Conservation (phyloP, 495 filamentous ascomycete genomes). For the Delitschia confertaspora region DNA sequence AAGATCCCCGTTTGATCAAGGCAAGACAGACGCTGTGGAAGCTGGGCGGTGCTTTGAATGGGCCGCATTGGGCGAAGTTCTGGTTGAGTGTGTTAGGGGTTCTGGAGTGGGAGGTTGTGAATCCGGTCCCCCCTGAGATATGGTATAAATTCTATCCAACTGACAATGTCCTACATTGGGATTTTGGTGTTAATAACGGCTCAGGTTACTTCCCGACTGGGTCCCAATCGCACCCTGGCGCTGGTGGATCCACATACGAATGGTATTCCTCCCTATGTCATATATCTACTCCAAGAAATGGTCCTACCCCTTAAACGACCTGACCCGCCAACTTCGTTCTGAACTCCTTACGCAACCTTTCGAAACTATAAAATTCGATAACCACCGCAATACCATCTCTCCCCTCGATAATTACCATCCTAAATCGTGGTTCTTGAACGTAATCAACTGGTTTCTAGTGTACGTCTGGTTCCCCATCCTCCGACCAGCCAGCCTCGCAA, state of each 20-base stretch:
- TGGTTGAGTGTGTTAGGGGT: conserved; percentile 80
- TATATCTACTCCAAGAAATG: conserved; percentile 78
- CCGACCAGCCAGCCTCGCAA: conserved; percentile 46
- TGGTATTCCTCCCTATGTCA: conserved; percentile 86
- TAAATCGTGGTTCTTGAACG: conserved; percentile 72
- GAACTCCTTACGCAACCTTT: conserved; percentile 81
- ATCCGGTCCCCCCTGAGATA: conserved; percentile 84
- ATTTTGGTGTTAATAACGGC: background rate
- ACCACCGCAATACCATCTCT: conserved; percentile 74
- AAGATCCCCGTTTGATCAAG: conserved; percentile 78
- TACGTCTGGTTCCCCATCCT: conserved; percentile 71
- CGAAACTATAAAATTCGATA: conserved; percentile 63
- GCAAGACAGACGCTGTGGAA: conserved; percentile 74
- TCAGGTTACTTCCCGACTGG: conserved; percentile 83
- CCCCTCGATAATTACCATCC: conserved; percentile 83
- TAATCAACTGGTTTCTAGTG: conserved; percentile 64
- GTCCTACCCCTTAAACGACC: conserved; percentile 58
- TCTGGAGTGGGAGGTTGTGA: conserved; percentile 83
- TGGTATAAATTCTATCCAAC: conserved; percentile 47
- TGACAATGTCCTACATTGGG: background rate
- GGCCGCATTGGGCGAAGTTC: conserved; percentile 93
- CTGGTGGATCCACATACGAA: conserved; percentile 97
- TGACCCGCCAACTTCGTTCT: conserved; percentile 63
- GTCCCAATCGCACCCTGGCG: conserved; percentile 89
- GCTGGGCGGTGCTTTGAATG: conserved; percentile 75